Base-by-base conservation (phyloP, 306 rosid genomes). In the Malus sieversii region DNA sequence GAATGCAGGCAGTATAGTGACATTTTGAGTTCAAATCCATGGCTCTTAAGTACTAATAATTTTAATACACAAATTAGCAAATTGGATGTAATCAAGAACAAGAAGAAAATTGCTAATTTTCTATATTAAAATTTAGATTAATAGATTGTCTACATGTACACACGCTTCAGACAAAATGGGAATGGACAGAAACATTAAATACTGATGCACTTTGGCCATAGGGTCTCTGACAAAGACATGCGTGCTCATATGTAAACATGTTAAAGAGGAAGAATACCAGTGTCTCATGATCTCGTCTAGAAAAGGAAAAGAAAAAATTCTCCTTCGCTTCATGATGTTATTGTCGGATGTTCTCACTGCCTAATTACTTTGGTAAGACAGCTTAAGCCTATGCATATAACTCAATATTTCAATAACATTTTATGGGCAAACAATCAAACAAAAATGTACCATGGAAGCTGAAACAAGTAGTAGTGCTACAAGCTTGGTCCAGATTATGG, bases 401-500 rank as follows among this genome's bases (percentile, higher is more conserved):
- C 32, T n/a, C 18, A 57, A 72, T 25, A 69, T 44, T 60, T 66
- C 72, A 66, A 30, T 3, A 52, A n/a, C 40, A 57, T 20, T 20
- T 55, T 23, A 48, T 15, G 55, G 23, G n/a, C 25, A 23, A 68
- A 68, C 5, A 45, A 22, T 68, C 58, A 25, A 23, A 6, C 58
- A 20, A 52, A 57, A 27, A 53, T 6, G 33, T 29, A 6, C 30
- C 7, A 9, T n/a, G 55, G 64, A 52, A 20, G 44, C n/a, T 65
- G 44, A 23, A 40, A 48, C 53, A 8, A 62, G 59, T 3, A 52
- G 68, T 8, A 70, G 27, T 1, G 7, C 32, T 18, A 23, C 77
- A 74, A 64, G 71, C 8, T 67, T 45, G 77, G 44, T 66, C 70
- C 76, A 71, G 48, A 84, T 40, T 51, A 29, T 13, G 38, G 60